Conservation (phyloP, 2,329 filamentous ascomycete species). For the Scopulariopsis brevicaulis region DNA sequence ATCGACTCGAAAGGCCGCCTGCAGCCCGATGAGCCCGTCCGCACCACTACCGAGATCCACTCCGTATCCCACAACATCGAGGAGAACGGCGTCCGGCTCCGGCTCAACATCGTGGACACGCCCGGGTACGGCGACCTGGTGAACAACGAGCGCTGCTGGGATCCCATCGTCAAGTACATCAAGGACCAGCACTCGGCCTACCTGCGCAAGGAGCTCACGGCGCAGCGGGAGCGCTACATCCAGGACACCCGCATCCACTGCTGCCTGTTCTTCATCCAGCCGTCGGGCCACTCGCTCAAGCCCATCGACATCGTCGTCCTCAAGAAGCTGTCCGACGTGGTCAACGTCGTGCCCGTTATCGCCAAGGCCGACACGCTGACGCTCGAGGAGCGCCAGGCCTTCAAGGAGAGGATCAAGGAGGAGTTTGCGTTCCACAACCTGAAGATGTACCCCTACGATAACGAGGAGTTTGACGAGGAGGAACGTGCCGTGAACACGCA, state of each 20-base stretch:
- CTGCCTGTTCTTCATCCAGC: slow-evolving; percentile 99
- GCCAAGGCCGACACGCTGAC: slow-evolving; percentile 97
- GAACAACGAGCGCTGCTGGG: slow-evolving; percentile 99
- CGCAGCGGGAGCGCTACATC: slow-evolving; percentile 97
- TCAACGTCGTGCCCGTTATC: slow-evolving; percentile 98
- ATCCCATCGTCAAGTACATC: slow-evolving; percentile 99
- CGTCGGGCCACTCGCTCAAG: slow-evolving; percentile 95
- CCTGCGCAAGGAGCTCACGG: slow-evolving; percentile 97
- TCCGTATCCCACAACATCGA: slow-evolving; percentile 97
- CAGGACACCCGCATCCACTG: slow-evolving; percentile 99
- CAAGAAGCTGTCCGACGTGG: slow-evolving; percentile 98
- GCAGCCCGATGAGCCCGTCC: slow-evolving; percentile 82
- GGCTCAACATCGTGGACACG: slow-evolving; percentile 98
- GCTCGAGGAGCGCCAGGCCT: slow-evolving; percentile 84
- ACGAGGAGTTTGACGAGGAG: slow-evolving; percentile 96
- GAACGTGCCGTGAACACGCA: slow-evolving; percentile 86
- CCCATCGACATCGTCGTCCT: slow-evolving; percentile 98
- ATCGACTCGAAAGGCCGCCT: slow-evolving; percentile 98
- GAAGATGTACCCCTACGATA: slow-evolving; percentile 99
- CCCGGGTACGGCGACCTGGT: slow-evolving; percentile 97
- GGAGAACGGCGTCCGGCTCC: slow-evolving; percentile 95
- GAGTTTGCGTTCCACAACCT: slow-evolving; percentile 99
- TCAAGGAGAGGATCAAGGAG: slow-evolving; percentile 99
- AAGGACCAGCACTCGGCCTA: slow-evolving; percentile 99
- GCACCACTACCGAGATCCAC: slow-evolving; percentile 96